Evolutionary conservation across 768 basidiomycete species (phyloP).

Genomic region (Pulveroboletus sp.): DNA sequence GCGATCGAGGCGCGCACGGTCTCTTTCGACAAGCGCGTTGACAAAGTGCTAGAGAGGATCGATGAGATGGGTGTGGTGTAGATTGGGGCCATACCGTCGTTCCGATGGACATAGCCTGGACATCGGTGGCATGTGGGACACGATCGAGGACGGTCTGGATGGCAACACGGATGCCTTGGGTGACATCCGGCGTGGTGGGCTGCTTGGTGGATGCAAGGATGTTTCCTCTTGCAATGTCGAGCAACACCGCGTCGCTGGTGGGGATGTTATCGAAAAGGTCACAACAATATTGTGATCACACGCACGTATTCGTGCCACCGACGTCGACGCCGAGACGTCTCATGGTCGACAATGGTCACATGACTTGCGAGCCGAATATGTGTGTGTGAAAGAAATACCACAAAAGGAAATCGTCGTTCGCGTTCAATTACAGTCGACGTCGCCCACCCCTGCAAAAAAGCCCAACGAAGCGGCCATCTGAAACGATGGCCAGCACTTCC

Average conservation of each 20-base stretch:
- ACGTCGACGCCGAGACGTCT: slow-evolving; percentile 34
- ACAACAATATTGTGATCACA: background rate
- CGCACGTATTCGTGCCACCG: slow-evolving; percentile 34
- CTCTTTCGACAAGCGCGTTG: slow-evolving; percentile 59
- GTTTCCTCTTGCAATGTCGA: slow-evolving; percentile 12
- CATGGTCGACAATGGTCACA: background rate
- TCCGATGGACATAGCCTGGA: slow-evolving; percentile 57
- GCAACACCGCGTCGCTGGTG: slow-evolving; percentile 32
- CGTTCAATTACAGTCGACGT: slow-evolving; percentile 9
- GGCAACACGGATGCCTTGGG: slow-evolving; percentile 54
- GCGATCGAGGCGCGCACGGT: slow-evolving; percentile 48
- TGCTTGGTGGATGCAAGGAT: slow-evolving; percentile 41
- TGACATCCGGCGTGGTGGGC: slow-evolving; percentile 56
- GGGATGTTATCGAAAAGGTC: background rate
- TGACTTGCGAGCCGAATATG: too few relatives aligned
- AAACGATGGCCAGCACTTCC: slow-evolving; percentile 41
- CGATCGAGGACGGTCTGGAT: slow-evolving; percentile 44
- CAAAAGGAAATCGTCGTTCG: background rate
- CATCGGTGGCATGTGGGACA: slow-evolving; percentile 32
- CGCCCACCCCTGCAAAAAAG: slow-evolving; percentile 3
- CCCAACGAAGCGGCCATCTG: slow-evolving; percentile 12
- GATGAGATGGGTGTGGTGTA: background rate
- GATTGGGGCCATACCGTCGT: slow-evolving; percentile 43
- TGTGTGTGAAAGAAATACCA: slow-evolving; percentile 7
- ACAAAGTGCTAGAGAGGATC: slow-evolving; percentile 41